phyloP scores from a whole-genome alignment of 2,329 filamentous ascomycete species.

The Coleophoma cylindrospora region DNA sequence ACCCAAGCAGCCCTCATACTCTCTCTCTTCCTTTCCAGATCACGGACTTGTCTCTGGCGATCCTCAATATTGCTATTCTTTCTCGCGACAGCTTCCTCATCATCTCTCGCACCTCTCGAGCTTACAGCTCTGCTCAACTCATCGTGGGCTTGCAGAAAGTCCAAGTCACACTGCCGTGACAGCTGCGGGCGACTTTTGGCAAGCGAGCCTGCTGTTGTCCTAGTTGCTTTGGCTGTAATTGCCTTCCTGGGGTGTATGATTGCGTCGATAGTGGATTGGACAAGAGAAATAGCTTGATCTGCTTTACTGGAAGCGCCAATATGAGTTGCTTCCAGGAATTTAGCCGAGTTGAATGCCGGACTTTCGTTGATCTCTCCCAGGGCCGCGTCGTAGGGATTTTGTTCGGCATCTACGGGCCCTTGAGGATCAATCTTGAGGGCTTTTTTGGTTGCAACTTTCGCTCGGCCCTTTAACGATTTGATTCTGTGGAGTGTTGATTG shows the following conservation, averaged over 20 bases:
- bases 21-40: constrained; percentile 22
- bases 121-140: constrained; percentile 8
- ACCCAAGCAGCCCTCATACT: constrained; percentile 29
- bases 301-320: constrained; percentile 4
- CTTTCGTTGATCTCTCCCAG: constrained; percentile 11
- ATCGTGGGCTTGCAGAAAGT: constrained; percentile 28
- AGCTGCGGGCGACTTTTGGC: constrained; percentile 21
- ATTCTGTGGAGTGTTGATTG: not conserved
- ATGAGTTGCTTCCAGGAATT: constrained; percentile 9
- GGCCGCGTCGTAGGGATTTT: constrained; percentile 3
- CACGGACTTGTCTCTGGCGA: constrained; percentile 16
- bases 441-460: constrained; percentile 4
- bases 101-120: constrained; percentile 1
- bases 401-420: not conserved
- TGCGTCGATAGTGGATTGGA: constrained; percentile 7
- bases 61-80: constrained; percentile 4
- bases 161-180: constrained; percentile 29
- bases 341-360: constrained; percentile 14
- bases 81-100: constrained; percentile 11
- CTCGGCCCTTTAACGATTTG: not conserved
- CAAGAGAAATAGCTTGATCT: constrained; percentile 5
- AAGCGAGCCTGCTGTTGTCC: constrained; percentile 13
- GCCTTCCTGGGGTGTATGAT: constrained; percentile 14
- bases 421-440: not conserved
- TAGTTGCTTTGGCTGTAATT: constrained; percentile 12